Evolutionary conservation across 2,329 filamentous ascomycete species (phyloP).

Genomic region (Huntiella savannae): DNA sequence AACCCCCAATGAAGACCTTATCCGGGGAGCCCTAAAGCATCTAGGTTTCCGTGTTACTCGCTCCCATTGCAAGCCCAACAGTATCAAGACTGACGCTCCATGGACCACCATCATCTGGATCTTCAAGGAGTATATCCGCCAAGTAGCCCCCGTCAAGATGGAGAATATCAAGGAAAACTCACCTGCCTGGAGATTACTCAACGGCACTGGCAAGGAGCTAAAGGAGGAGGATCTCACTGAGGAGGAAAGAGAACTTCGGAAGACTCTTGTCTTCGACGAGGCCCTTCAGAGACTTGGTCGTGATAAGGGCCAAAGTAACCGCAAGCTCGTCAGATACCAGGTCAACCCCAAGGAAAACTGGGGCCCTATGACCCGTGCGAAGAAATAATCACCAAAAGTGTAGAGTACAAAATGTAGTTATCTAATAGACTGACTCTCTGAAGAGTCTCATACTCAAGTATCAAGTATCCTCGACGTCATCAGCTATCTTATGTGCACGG

Average conservation of each 20-base stretch:
- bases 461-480: neutral
- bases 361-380: slow-evolving; percentile 57
- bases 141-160: slow-evolving; percentile 60
- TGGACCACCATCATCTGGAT: slow-evolving; percentile 84
- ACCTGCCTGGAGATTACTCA: slow-evolving; percentile 51
- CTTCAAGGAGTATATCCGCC: slow-evolving; percentile 77
- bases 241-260: slow-evolving; percentile 26
- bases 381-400: slow-evolving; percentile 17
- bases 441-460: neutral
- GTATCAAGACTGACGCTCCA: slow-evolving; percentile 82
- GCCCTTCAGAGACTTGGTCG: slow-evolving; percentile 54
- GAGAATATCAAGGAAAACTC: slow-evolving; percentile 49
- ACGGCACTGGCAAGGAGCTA: slow-evolving; percentile 13
- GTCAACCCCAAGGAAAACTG: slow-evolving; percentile 80
- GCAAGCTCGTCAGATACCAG: slow-evolving; percentile 70
- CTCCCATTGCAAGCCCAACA: slow-evolving; percentile 76
- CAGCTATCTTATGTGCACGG: too few relatives aligned
- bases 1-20: slow-evolving; percentile 57
- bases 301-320: slow-evolving; percentile 34
- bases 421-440: neutral
- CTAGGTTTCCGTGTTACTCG: slow-evolving; percentile 69
- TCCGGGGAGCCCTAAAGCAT: slow-evolving; percentile 63
- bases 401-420: neutral
- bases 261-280: slow-evolving; percentile 58
- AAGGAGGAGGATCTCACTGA: slow-evolving; percentile 12